Evolutionary conservation across 73 alveolate species (phyloP).

Genomic region (Paramecium sexaurelia): DNA sequence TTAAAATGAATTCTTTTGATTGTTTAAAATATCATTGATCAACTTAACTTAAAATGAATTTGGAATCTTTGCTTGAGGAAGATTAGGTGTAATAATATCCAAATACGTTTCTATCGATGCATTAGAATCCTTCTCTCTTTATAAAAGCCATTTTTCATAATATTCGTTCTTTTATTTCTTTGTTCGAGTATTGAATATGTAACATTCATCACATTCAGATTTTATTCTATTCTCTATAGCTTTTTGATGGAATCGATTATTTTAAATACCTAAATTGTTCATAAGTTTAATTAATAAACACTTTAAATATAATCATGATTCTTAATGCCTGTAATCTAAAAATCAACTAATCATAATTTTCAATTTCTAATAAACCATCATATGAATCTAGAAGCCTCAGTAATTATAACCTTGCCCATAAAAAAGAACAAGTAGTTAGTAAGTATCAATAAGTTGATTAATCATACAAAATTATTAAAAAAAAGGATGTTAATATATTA

Average conservation of each 20-base stretch:
- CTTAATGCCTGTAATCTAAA: background rate
- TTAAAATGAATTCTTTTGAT: background rate
- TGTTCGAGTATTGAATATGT: background rate
- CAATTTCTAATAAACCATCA: background rate
- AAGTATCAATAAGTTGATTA: no score
- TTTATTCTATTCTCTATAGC: background rate
- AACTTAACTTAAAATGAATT: background rate
- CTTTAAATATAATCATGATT: no score
- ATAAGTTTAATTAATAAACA: background rate
- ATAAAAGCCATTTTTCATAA: background rate
- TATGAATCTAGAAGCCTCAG: conserved; percentile 92
- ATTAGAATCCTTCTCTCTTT: background rate
- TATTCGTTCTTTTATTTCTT: background rate
- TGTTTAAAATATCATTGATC: background rate
- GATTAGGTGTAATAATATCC: conserved; percentile 9
- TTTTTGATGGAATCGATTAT: background rate
- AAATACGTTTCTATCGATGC: background rate
- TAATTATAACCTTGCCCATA: no score
- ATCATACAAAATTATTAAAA: no score
- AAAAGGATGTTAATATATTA: no score
- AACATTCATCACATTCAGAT: background rate
- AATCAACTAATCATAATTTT: background rate
- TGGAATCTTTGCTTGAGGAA: background rate
- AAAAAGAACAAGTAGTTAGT: no score
- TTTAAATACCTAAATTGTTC: background rate